These are phyloP conservation scores for Phytophthora citricola DNA, from an alignment of 352 stramenopile species.

Conservation along the genomic window DNA sequence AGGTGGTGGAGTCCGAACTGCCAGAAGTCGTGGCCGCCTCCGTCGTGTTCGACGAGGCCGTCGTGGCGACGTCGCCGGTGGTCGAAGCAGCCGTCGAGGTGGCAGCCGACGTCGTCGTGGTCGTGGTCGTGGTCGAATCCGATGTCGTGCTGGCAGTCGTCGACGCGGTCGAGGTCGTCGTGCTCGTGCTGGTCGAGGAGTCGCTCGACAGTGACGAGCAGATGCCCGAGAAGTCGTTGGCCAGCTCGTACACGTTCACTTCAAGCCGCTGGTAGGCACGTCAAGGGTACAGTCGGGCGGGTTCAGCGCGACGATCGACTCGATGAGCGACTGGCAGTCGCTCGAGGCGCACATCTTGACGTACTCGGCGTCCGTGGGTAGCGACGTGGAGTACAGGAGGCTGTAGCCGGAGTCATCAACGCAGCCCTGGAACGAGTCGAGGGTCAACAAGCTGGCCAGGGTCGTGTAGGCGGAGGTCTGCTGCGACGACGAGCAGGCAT, in stretches of 20 bases:
- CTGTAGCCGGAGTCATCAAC: constrained; percentile 37
- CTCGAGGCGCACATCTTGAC: constrained; percentile 35
- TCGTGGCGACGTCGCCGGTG: neutral
- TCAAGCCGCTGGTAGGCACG: constrained; percentile 36
- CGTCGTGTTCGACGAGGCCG: neutral
- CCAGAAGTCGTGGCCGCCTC: neutral
- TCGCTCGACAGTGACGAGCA: constrained; percentile 17
- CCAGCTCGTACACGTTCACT: constrained; percentile 26
- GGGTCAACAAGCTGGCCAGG: constrained; percentile 30
- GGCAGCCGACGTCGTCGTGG: neutral
- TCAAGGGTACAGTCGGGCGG: constrained; percentile 36
- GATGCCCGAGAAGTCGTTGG: constrained; percentile 13
- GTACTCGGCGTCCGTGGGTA: constrained; percentile 38
- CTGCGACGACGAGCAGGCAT: neutral
- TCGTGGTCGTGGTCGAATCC: too few species aligned
- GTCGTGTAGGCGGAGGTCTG: constrained; percentile 25
- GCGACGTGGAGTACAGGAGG: constrained; percentile 36
- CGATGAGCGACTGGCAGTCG: constrained; percentile 33
- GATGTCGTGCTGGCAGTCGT: neutral
- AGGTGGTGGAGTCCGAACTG: neutral
- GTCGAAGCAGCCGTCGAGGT: neutral
- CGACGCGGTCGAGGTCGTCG: constrained; percentile 1
- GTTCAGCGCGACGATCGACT: constrained; percentile 28
- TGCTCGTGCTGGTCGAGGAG: constrained; percentile 12
- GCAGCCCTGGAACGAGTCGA: constrained; percentile 32